phyloP scores from a whole-genome alignment of 768 basidiomycete genomes.

The Rhodotorula toruloides region DNA sequence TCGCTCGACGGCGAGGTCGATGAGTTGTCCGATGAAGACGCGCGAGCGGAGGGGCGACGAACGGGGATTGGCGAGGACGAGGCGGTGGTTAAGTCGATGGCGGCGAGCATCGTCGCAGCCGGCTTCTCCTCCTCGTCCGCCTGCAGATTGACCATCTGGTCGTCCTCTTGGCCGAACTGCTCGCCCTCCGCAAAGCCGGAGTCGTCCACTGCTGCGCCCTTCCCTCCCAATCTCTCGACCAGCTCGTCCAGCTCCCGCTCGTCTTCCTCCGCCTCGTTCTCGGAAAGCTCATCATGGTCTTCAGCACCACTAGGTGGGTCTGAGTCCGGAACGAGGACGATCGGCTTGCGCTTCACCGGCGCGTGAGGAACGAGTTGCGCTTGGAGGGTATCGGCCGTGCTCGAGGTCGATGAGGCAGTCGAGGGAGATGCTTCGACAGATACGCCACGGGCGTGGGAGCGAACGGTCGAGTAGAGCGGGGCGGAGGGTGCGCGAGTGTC shows the following conservation, averaged over 20 bases:
- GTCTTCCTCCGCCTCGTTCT: neutral
- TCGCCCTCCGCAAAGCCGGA: conserved; percentile 16
- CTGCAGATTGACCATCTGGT: too few species aligned
- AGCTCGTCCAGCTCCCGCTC: conserved; percentile 2
- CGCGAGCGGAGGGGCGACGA: neutral
- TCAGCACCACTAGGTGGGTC: neutral
- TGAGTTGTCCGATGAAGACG: neutral
- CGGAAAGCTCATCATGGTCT: neutral
- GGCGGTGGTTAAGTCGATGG: conserved; percentile 7
- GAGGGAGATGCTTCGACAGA: neutral
- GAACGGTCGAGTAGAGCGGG: neutral
- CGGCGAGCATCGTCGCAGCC: too few species aligned
- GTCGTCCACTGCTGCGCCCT: conserved; percentile 12
- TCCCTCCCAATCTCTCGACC: neutral
- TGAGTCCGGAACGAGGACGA: conserved; percentile 18
- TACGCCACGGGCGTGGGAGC: neutral
- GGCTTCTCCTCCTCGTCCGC: neutral
- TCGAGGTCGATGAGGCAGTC: neutral
- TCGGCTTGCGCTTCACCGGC: neutral
- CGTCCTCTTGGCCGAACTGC: too few species aligned
- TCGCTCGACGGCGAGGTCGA: neutral
- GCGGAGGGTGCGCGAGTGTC: too few species aligned
- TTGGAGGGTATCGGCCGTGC: neutral
- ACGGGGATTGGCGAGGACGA: conserved; percentile 2
- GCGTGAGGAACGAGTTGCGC: conserved; percentile 1